Conservation (phyloP, 805 yeast species). For the Kodamaea fukazawae region DNA sequence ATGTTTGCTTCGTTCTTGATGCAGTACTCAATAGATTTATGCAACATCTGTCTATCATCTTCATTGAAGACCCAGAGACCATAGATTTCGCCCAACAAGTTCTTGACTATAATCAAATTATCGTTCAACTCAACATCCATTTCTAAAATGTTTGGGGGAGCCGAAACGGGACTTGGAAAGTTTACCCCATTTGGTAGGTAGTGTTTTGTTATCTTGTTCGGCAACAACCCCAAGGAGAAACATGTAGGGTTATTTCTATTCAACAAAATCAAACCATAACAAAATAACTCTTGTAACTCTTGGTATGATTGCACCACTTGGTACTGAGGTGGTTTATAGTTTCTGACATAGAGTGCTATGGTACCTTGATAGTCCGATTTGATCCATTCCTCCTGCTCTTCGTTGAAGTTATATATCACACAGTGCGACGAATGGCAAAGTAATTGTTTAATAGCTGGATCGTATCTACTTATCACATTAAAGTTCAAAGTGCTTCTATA, state of each 20-base stretch:
- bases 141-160: constrained; percentile 25
- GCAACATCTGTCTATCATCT: constrained; percentile 60
- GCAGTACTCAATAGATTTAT: constrained; percentile 43
- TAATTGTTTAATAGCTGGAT: constrained; percentile 65
- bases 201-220: constrained; percentile 48
- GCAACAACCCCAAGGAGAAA: constrained; percentile 66
- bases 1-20: constrained; percentile 28
- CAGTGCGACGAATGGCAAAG: constrained; percentile 69
- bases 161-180: constrained; percentile 17
- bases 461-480: constrained; percentile 76
- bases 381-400: constrained; percentile 60
- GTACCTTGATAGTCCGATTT: constrained; percentile 72
- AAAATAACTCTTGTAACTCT: constrained; percentile 46
- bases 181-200: constrained; percentile 37
- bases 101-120: constrained; percentile 67
- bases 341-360: constrained; percentile 60
- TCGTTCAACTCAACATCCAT: constrained; percentile 69
- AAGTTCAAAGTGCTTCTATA: constrained; percentile 68
- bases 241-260: constrained; percentile 68
- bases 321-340: constrained; percentile 28
- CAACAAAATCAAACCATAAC: constrained; percentile 67
- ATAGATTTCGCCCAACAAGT: constrained; percentile 64
- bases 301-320: constrained; percentile 18
- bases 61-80: constrained; percentile 79
- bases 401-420: constrained; percentile 63